These are phyloP conservation scores for Colletotrichum sp. DNA, from an alignment of 2,329 filamentous ascomycete species.

Conservation along the genomic window DNA sequence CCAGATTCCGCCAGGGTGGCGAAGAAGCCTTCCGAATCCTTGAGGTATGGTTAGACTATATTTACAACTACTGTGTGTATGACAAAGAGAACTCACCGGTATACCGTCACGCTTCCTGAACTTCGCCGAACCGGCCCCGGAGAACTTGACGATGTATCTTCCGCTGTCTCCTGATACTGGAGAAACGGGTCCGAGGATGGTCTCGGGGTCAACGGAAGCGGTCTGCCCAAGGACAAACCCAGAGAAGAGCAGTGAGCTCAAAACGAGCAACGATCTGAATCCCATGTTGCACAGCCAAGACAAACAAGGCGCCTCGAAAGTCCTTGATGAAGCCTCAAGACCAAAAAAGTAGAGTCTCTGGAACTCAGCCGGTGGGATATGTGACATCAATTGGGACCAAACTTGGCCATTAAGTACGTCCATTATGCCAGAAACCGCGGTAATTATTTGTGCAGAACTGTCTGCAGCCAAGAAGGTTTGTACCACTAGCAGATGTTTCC, in stretches of 20 bases:
- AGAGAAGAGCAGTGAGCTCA: background rate
- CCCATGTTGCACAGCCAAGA: background rate
- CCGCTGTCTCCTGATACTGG: background rate
- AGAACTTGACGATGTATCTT: background rate
- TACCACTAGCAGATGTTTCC: background rate
- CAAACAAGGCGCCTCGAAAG: background rate
- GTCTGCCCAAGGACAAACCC: background rate
- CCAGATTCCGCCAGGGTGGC: background rate
- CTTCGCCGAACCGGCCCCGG: background rate
- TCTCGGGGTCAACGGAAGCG: background rate
- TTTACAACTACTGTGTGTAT: background rate
- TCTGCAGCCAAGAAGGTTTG: background rate
- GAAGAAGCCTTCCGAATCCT: slow-evolving; percentile 5
- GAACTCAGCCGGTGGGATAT: background rate
- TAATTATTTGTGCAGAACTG: background rate
- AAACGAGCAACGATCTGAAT: background rate
- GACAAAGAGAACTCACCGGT: background rate
- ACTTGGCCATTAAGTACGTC: background rate
- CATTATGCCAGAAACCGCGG: background rate
- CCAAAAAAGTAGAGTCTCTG: background rate
- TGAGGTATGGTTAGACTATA: background rate
- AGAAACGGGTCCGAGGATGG: background rate
- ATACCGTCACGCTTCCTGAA: background rate
- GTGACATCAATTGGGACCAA: background rate
- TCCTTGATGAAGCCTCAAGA: background rate